Evolutionary conservation across 768 basidiomycete genomes (phyloP).

Genomic region (Phylloporus arenicola): DNA sequence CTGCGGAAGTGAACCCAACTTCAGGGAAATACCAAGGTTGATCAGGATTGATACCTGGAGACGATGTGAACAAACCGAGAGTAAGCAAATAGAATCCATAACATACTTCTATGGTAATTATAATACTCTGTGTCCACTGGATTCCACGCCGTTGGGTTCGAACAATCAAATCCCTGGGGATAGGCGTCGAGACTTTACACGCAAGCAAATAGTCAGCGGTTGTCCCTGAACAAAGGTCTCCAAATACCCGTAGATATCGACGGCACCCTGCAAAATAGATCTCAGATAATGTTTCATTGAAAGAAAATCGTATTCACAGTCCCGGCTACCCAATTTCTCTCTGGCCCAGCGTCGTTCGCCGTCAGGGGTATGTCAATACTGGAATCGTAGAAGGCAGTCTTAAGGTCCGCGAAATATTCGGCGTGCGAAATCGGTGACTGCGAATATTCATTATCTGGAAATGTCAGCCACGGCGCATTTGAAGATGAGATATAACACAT

Average conservation of each 20-base stretch:
- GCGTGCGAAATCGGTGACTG: constrained; percentile 41
- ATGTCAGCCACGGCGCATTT: neutral
- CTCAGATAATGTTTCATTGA: constrained; percentile 1
- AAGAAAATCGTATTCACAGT: constrained; percentile 38
- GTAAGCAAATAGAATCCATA: neutral
- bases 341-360: constrained; percentile 63
- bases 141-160: constrained; percentile 61
- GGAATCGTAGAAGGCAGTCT: constrained; percentile 48
- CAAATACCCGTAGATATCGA: constrained; percentile 60
- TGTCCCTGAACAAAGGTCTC: neutral
- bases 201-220: neutral
- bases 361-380: constrained; percentile 66
- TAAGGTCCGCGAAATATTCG: constrained; percentile 61
- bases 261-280: constrained; percentile 47
- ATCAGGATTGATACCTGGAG: constrained; percentile 35
- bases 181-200: constrained; percentile 55
- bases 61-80: constrained; percentile 27
- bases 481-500: constrained; percentile 7
- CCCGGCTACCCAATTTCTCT: constrained; percentile 62
- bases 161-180: constrained; percentile 78
- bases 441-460: constrained; percentile 68
- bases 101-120: constrained; percentile 48
- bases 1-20: constrained; percentile 31
- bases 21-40: constrained; percentile 72
- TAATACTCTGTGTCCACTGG: constrained; percentile 61